Base-by-base conservation (phyloP, 140 eudicot genomes). In the Stevia rebaudiana region DNA sequence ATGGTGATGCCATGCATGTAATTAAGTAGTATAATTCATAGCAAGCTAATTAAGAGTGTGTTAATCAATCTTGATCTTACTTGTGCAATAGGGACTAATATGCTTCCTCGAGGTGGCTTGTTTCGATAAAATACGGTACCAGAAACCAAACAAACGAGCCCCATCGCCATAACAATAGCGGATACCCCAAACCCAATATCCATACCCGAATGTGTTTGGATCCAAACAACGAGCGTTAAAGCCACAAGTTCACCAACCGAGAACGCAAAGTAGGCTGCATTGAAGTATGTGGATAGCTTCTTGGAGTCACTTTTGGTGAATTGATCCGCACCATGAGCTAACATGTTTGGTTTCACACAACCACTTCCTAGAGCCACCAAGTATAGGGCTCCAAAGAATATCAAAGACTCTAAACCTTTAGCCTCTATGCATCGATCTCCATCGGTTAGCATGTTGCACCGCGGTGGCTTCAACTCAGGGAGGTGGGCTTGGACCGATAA, bases 351-450 rank as follows among this genome's bases (percentile, higher is more conserved):
- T 74, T 94, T 94, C 52, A 94, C 79, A 59, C 99, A 94, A 0
- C 99, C 99, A 80, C 99, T 94, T 41, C 99, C 99, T 61, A 94
- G 22, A 3, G 99, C 99, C 75, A 94, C 99, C 74, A 94, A 73
- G 62, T 88, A 94, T 11, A 94, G 89, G 23, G 99, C 97, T 52
- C 81, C 80, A 63, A 94, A 94, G 49, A 94, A 94, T 67, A 94
- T 83, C 4, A 80, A 39, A 43, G 88, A 80, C 68, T 94, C 79
- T n/a, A 88, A 12, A 28, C 99, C 99, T 24, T 83, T 80, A 18
- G 97, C 95, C 58, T 94, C 86, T 11, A 59, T 17, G 54, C 99
- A 92, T 13, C 55, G 16, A 33, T 76, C 80, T 19, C 84, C 86
- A 21, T 78, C 82, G 0, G 52, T 75, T 39, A 81, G 25, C 86